These are phyloP conservation scores for Schizochytrium sp. DNA, from an alignment of 108 stramenopile genomes.

Conservation along the genomic window DNA sequence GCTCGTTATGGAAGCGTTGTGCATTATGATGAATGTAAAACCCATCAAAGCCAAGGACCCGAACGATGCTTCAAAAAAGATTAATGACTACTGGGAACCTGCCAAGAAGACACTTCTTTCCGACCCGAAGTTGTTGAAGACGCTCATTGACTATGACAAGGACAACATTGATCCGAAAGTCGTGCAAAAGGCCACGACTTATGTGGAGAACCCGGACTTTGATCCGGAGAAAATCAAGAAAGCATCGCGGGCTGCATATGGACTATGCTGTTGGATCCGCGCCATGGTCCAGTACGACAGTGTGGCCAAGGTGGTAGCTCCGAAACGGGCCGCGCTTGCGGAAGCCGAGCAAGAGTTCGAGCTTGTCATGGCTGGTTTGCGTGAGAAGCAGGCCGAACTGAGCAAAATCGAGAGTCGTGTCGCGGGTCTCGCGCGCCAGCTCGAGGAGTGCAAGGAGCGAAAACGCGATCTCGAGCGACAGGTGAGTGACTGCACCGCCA, in stretches of 20 bases:
- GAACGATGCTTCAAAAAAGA: conserved; percentile 38
- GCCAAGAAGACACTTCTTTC: conserved; percentile 47
- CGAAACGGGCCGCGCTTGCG: conserved; percentile 46
- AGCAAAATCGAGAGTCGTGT: conserved; percentile 48
- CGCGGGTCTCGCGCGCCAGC: conserved; percentile 43
- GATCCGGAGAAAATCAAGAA: conserved; percentile 46
- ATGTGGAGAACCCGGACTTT: conserved; percentile 43
- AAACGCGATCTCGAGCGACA: neutral
- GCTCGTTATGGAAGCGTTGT: conserved; percentile 44
- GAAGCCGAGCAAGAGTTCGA: conserved; percentile 43
- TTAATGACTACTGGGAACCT: conserved; percentile 55
- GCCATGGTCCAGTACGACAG: conserved; percentile 56
- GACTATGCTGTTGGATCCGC: conserved; percentile 55
- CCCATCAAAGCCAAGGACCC: conserved; percentile 35
- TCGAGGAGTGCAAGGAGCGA: neutral
- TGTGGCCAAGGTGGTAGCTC: conserved; percentile 50
- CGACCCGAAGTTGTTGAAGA: conserved; percentile 44
- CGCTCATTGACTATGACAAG: conserved; percentile 46
- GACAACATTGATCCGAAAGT: conserved; percentile 51
- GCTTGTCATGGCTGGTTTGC: conserved; percentile 34
- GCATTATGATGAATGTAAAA: conserved; percentile 51
- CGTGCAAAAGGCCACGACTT: conserved; percentile 27
- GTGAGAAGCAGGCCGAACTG: conserved; percentile 43
- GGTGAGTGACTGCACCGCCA: conserved; percentile 43
- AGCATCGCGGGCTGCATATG: conserved; percentile 47